Evolutionary conservation across 148 eudicot genomes (phyloP).

Genomic region (Rhododendron mucronatum): DNA sequence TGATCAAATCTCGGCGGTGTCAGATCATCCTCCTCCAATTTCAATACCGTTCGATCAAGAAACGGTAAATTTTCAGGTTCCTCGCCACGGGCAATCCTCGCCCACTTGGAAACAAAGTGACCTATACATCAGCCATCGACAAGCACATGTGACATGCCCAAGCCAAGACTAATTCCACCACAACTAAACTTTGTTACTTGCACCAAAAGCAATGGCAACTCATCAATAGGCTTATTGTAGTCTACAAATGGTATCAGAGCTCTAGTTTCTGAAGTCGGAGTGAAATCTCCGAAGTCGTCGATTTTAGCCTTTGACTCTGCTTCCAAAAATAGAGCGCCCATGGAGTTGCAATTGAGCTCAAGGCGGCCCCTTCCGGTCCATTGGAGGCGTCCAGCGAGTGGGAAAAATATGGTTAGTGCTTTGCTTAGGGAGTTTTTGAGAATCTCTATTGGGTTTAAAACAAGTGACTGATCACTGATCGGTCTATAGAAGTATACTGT

Average conservation of each 20-base stretch:
- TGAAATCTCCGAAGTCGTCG: conserved; percentile 27
- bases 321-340: conserved; percentile 35
- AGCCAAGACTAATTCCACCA: too few relatives aligned
- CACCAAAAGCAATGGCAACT: conserved; percentile 26
- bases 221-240: conserved; percentile 15
- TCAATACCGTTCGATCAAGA: too few relatives aligned
- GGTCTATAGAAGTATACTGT: not conserved
- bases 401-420: conserved; percentile 16
- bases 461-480: too few relatives aligned
- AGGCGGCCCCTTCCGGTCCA: conserved; percentile 19
- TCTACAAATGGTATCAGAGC: conserved; percentile 25
- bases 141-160: too few relatives aligned
- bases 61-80: too few relatives aligned
- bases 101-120: too few relatives aligned
- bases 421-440: conserved; percentile 10
- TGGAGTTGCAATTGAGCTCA: conserved; percentile 38
- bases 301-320: conserved; percentile 27
- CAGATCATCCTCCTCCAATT: too few relatives aligned
- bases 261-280: not conserved
- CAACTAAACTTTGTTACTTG: conserved; percentile 28
- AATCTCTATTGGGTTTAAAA: not conserved
- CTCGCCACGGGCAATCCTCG: too few relatives aligned
- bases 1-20: too few relatives aligned
- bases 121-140: too few relatives aligned
- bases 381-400: conserved; percentile 26